phyloP scores from a whole-genome alignment of 2,329 filamentous ascomycete species.

The Berkeleyomyces basicola region DNA sequence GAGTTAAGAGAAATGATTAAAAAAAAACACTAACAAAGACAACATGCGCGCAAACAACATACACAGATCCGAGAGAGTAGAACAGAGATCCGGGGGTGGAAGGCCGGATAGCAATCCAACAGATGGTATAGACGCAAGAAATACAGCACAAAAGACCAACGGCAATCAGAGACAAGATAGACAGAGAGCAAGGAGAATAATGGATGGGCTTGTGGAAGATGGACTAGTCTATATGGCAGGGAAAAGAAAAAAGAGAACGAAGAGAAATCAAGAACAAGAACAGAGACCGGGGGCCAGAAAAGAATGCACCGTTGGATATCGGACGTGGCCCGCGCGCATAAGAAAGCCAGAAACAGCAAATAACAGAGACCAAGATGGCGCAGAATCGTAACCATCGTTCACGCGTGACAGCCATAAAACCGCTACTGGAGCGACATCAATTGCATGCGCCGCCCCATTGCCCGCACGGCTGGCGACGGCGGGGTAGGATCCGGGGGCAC shows the following conservation, averaged over 20 bases:
- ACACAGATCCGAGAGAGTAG: conserved; percentile 12
- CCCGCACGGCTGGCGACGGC: background rate
- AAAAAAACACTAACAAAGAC: conserved; percentile 12
- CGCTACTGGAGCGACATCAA: conserved; percentile 45
- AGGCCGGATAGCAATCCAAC: background rate
- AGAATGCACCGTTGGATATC: conserved; percentile 20
- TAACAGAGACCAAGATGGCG: background rate
- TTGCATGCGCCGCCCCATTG: conserved; percentile 30
- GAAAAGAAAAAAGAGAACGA: background rate
- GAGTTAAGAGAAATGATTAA: background rate
- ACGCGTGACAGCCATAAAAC: background rate
- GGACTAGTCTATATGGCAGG: background rate
- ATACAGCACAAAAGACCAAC: background rate
- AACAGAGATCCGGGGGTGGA: background rate
- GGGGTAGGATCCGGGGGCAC: background rate
- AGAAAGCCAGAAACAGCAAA: background rate
- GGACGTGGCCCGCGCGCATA: conserved; percentile 17
- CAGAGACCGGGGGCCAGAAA: background rate
- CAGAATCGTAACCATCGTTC: background rate
- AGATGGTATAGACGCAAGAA: background rate
- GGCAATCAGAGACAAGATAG: background rate
- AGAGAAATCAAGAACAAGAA: background rate
- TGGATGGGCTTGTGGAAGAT: background rate
- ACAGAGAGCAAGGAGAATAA: background rate
- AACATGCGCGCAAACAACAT: conserved; percentile 5